phyloP scores from a whole-genome alignment of 192 early-diverging fungal genomes.

The Rhizoclosmatium globosum region DNA sequence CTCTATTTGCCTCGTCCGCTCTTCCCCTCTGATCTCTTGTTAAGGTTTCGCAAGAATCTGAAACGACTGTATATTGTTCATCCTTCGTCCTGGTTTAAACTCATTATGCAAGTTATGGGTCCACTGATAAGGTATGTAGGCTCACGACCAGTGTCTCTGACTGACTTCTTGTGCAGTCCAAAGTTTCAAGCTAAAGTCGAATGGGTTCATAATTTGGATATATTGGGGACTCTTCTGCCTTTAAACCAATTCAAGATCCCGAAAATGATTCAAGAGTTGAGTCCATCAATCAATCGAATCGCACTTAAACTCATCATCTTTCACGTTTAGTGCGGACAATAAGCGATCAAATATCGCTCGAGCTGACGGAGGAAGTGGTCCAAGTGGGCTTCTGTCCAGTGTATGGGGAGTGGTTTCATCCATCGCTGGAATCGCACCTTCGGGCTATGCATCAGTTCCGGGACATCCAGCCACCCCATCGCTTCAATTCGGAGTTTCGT shows the following conservation, averaged over 20 bases:
- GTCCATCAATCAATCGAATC: no score
- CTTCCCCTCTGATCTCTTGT: not conserved
- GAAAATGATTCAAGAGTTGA: constrained; percentile 65
- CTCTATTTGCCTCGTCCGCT: not conserved
- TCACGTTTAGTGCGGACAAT: no score
- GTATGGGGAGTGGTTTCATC: no score
- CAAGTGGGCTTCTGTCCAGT: no score
- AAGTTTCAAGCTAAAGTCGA: constrained; percentile 89
- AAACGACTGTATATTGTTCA: constrained; percentile 93
- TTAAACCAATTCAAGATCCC: constrained; percentile 83
- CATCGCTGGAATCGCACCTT: no score
- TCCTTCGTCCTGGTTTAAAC: constrained; percentile 81
- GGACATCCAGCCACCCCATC: not conserved
- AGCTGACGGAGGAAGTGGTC: not conserved
- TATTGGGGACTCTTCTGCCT: constrained; percentile 72
- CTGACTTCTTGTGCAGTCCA: constrained; percentile 61
- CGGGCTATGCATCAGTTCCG: no score
- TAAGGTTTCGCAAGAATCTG: constrained; percentile 86
- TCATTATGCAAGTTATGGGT: constrained; percentile 87
- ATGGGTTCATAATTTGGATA: constrained; percentile 77
- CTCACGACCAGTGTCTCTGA: not conserved
- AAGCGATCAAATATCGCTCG: no score
- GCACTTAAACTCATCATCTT: no score
- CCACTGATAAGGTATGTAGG: constrained; percentile 77
- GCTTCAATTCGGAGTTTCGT: constrained; percentile 73